Evolutionary conservation across 352 stramenopile genomes (phyloP), one percentile per base, ranked within the genome.

Genomic region (Globisporangium carolinianum): DNA sequence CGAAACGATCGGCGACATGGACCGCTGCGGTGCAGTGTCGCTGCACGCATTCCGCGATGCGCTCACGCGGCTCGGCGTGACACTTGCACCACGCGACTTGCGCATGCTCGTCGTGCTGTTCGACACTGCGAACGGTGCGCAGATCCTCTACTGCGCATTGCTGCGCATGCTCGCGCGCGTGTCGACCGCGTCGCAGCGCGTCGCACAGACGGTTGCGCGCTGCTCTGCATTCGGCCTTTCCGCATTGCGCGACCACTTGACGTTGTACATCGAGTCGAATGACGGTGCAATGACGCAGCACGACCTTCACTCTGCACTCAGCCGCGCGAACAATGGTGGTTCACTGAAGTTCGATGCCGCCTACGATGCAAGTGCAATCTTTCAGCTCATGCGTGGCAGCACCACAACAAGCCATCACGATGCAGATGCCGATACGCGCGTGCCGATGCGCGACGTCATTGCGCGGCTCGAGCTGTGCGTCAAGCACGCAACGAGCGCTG

Each of bases 111-210:
- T 76, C n/a, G 58, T 78, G 37, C 65, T 87, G 53, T 73, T 86
- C 8, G 76, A 86, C 49, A 32, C 24, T 32, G 54, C 47, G 18
- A 82, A 74, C 41, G 79, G 76, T 4, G 63, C 67, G 32, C 67
- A 83, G 15, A 61, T 87, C 39, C 55, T 89, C 6, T 87, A 86
- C 47, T 60, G 73, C 7, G 61, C 71, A 1, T 66, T 89, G n/a
- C 48, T 89, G 14, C 65, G 73, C 18, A 48, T 65, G 14, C n/a
- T 79, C 3, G 57, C 57, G 15, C 65, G 78, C 15, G 18, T 14
- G 35, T 58, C 72, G 11, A 62, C 65, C 5, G 49, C 62, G 1
- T 67, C 56, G 3, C 48, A 69, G 11, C 53, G 71, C 0, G 59
- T 79, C 17, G 36, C 53, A 6, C 48, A 64, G 24, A 65, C 60